Conservation (phyloP, 1,284 basidiomycete species). For the Moesziomyces parantarcticus region DNA sequence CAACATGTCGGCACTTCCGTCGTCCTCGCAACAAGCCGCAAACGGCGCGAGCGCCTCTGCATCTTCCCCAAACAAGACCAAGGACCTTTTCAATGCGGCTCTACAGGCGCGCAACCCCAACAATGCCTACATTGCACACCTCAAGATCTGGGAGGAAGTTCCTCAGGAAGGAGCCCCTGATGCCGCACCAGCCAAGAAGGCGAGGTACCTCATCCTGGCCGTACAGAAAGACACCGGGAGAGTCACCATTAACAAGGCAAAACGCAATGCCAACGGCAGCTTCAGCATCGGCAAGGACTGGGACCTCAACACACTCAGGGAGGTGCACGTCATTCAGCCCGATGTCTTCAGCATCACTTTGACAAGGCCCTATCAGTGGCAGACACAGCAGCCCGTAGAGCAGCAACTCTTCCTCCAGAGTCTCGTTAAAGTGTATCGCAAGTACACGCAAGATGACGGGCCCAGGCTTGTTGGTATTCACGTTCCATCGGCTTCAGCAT, state of each 20-base stretch:
- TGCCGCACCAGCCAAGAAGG: slow-evolving; percentile 41
- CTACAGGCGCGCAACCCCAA: slow-evolving; percentile 53
- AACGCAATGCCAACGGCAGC: slow-evolving; percentile 90
- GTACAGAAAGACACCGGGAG: slow-evolving; percentile 53
- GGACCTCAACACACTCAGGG: slow-evolving; percentile 83
- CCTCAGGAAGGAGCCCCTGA: slow-evolving; percentile 28
- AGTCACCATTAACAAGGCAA: slow-evolving; percentile 80
- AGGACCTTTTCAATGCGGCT: slow-evolving; percentile 61
- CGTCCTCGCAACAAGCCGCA: slow-evolving; percentile 18
- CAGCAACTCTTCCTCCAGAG: slow-evolving; percentile 59
- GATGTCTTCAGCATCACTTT: slow-evolving; percentile 60
- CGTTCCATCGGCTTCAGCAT: slow-evolving; percentile 20
- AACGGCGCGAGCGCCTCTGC: slow-evolving; percentile 6
- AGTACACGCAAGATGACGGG: slow-evolving; percentile 55
- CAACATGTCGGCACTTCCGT: slow-evolving; percentile 25
- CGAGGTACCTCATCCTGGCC: slow-evolving; percentile 63
- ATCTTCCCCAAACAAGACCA: slow-evolving; percentile 38
- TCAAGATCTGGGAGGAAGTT: slow-evolving; percentile 64
- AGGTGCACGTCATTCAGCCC: slow-evolving; percentile 76
- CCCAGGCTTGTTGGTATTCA: slow-evolving; percentile 48
- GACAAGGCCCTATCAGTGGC: slow-evolving; percentile 60
- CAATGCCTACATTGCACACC: slow-evolving; percentile 64
- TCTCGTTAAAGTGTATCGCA: slow-evolving; percentile 57
- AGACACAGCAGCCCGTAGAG: slow-evolving; percentile 58
- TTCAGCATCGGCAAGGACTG: slow-evolving; percentile 99